phyloP scores from a whole-genome alignment of 257 asterid genomes.

The Solanum paucissectum region DNA sequence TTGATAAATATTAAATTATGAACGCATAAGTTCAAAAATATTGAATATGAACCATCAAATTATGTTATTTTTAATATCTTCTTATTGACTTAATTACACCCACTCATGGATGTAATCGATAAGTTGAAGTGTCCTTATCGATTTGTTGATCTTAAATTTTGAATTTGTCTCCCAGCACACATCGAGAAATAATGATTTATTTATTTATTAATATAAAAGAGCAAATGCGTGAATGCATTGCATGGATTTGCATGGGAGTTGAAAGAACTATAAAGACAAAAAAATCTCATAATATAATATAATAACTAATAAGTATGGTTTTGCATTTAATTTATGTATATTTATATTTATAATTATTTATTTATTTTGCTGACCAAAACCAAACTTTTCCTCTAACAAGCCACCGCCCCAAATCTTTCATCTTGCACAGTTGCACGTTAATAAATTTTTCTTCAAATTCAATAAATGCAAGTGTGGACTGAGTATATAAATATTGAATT shows the following conservation, averaged over 20 bases:
- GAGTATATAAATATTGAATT: not conserved
- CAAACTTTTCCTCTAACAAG: not conserved
- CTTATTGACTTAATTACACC: not conserved
- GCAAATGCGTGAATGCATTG: not conserved
- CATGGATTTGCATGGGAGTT: not conserved
- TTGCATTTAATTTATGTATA: not conserved
- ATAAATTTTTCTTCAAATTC: not conserved
- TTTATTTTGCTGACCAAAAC: not conserved
- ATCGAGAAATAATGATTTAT: fast-evolving
- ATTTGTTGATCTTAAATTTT: not conserved
- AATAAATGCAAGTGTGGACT: not conserved
- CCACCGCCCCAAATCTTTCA: not conserved
- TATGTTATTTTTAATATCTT: not conserved
- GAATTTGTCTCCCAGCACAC: not conserved
- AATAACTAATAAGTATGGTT: not conserved
- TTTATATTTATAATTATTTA: not conserved
- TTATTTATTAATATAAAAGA: not conserved
- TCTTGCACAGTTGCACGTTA: not conserved
- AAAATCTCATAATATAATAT: not conserved
- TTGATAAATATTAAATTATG: not conserved
- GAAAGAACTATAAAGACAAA: not conserved
- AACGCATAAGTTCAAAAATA: not conserved
- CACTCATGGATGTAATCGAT: not conserved
- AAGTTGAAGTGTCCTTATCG: not conserved
- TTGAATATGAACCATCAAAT: not conserved